phyloP scores from a whole-genome alignment of 768 basidiomycete species.

The Phaffia tasmanica region DNA sequence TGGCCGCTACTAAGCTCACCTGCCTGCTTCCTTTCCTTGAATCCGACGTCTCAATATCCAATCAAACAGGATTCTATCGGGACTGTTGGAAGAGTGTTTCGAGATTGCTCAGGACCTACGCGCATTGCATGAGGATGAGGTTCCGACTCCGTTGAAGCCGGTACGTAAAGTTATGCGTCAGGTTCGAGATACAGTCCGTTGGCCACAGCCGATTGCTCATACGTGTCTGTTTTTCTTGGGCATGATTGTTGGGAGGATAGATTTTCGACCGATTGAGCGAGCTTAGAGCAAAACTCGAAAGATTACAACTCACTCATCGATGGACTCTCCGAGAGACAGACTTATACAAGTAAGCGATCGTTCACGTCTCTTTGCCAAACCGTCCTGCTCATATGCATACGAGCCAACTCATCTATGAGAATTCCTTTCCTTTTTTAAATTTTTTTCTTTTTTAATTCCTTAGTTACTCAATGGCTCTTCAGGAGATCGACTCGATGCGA shows the following conservation, averaged over 20 bases:
- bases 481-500: constrained; percentile 88
- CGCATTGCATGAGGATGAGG: constrained; percentile 59
- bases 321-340: constrained; percentile 82
- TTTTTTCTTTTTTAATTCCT: not conserved
- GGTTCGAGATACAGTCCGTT: too few species aligned
- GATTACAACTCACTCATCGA: constrained; percentile 82
- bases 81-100: constrained; percentile 90
- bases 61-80: constrained; percentile 51
- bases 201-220: too few species aligned
- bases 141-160: constrained; percentile 71
- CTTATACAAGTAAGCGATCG: constrained; percentile 37
- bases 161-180: constrained; percentile 6
- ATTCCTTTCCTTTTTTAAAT: not conserved
- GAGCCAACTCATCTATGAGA: not conserved
- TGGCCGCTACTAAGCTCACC: not conserved
- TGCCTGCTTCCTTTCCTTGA: not conserved
- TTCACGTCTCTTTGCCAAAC: not conserved
- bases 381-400: not conserved
- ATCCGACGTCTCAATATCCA: not conserved
- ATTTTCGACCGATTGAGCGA: constrained; percentile 84
- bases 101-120: constrained; percentile 91
- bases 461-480: constrained; percentile 84
- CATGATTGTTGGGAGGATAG: not conserved
- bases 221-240: not conserved
- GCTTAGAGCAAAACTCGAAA: constrained; percentile 78